Evolutionary conservation across 345 rosid species (phyloP), one percentile per base, ranked within the genome.

Genomic region (Laguncularia racemosa): DNA sequence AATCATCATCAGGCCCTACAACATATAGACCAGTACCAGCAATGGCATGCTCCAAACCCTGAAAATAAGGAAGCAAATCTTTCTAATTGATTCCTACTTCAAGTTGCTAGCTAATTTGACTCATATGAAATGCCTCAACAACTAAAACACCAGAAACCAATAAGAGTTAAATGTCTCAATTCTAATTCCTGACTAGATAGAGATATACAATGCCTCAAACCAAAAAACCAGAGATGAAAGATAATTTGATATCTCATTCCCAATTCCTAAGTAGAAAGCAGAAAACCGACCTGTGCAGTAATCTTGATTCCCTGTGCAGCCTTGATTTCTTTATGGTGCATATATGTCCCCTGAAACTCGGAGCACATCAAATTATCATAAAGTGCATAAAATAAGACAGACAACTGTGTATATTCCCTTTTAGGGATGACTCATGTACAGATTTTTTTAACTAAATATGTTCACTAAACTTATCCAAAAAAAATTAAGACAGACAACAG

Each of bases 291-390:
- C 97, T 89, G 99, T 21, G 85, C 97, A 46, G 88, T 66, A 46
- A 93, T 86, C 76, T 93, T 93, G 71, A 93, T 89, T 67, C 97
- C 95, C 83, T 83, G 91, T 49, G 96, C 97, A 61, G 99, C 99
- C 78, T 83, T 93, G 61, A 85, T 85, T 65, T 84, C 84, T 73
- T 86, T 93, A 56, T 84, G 91, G 74, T 89, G 97, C 67, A 84
- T 16, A 62, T 86, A 89, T 8, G 84, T 73, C 59, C 99, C 97
- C 99, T 93, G 82, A 67, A 72, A 78, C 71, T 46, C 40, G 7
- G 40, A 6, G 11, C 40, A 33, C 54, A 51, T 15, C 54, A 51
- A 51, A 51, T 51, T 0, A 51, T 51, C 26, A 51, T 1, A 18
- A 51, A 51, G 23, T 11, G 23, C 20, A 51, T 18, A 26, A 50